Percentiles rank a stretch among this genome's conserved stretches.
Conservation (phyloP, 345 rosid genomes). For the Orychophragmus violaceus region DNA sequence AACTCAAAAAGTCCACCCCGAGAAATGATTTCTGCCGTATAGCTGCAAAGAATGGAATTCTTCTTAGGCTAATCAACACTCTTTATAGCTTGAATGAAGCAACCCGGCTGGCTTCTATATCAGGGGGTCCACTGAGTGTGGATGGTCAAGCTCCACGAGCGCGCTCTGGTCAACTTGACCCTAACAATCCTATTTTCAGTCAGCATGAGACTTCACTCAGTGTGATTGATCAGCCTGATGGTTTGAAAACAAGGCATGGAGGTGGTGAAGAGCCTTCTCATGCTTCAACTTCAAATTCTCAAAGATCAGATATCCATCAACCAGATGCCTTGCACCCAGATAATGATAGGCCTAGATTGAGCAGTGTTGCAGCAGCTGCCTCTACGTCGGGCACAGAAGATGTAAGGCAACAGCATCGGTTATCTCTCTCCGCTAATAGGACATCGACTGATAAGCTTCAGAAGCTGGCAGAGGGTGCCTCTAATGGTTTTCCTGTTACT, state of each 20-base stretch:
- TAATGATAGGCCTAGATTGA: slow-evolving; percentile 56
- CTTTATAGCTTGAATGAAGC: slow-evolving; percentile 98
- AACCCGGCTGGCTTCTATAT: slow-evolving; percentile 70
- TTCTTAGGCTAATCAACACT: slow-evolving; percentile 83
- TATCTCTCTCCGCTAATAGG: background rate
- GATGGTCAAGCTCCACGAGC: slow-evolving; percentile 62
- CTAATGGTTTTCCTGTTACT: background rate
- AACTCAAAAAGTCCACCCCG: slow-evolving; percentile 92
- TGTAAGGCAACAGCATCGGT: background rate
- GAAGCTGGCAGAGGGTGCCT: background rate
- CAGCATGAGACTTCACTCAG: slow-evolving; percentile 52
- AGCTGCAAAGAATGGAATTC: slow-evolving; percentile 91
- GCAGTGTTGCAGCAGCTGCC: slow-evolving; percentile 44
- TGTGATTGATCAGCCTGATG: slow-evolving; percentile 58
- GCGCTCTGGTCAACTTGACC: slow-evolving; percentile 77
- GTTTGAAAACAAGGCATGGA: slow-evolving; percentile 53
- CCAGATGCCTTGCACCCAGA: too few relatives aligned
- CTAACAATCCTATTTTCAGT: slow-evolving; percentile 50
- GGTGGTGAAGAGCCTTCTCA: slow-evolving; percentile 64
- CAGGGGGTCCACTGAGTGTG: slow-evolving; percentile 53
- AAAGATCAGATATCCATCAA: slow-evolving; percentile 58
- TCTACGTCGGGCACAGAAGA: background rate
- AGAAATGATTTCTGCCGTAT: slow-evolving; percentile 93
- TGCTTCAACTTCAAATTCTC: slow-evolving; percentile 72
- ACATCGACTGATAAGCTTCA: background rate